These are phyloP conservation scores for Fusarium hostae DNA, from an alignment of 2,329 filamentous ascomycete species.

Conservation along the genomic window DNA sequence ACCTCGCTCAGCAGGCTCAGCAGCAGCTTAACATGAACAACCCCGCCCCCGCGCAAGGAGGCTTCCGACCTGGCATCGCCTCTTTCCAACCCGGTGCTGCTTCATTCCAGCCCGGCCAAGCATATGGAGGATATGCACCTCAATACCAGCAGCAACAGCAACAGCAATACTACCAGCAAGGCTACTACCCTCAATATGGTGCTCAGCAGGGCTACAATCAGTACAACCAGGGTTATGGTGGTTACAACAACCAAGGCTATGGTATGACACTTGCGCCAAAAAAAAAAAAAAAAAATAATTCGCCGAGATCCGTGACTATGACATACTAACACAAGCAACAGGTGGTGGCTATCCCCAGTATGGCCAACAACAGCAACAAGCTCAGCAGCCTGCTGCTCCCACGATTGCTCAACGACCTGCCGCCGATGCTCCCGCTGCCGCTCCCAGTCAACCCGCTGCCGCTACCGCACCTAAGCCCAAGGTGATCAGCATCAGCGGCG, in stretches of 20 bases:
- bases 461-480: slow-evolving; percentile 67
- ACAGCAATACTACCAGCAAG: slow-evolving; percentile 60
- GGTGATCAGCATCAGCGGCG: slow-evolving; percentile 75
- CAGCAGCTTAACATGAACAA: slow-evolving; percentile 82
- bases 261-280: slow-evolving; percentile 36
- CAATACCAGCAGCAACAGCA: slow-evolving; percentile 60
- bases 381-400: slow-evolving; percentile 52
- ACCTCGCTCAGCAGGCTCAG: slow-evolving; percentile 79
- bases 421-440: slow-evolving; percentile 54
- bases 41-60: slow-evolving; percentile 58
- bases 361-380: slow-evolving; percentile 54
- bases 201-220: slow-evolving; percentile 60
- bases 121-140: slow-evolving; percentile 68
- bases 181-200: slow-evolving; percentile 70
- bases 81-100: slow-evolving; percentile 79
- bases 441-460: slow-evolving; percentile 55
- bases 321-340: slow-evolving; percentile 43
- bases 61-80: slow-evolving; percentile 64
- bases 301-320: slow-evolving; percentile 1
- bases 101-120: slow-evolving; percentile 78
- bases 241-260: slow-evolving; percentile 62
- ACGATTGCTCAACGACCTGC: slow-evolving; percentile 42
- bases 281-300: too few species aligned
- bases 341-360: slow-evolving; percentile 66
- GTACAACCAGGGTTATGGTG: slow-evolving; percentile 65